Evolutionary conservation across 345 rosid species (phyloP).

Genomic region (Citrus medica): DNA sequence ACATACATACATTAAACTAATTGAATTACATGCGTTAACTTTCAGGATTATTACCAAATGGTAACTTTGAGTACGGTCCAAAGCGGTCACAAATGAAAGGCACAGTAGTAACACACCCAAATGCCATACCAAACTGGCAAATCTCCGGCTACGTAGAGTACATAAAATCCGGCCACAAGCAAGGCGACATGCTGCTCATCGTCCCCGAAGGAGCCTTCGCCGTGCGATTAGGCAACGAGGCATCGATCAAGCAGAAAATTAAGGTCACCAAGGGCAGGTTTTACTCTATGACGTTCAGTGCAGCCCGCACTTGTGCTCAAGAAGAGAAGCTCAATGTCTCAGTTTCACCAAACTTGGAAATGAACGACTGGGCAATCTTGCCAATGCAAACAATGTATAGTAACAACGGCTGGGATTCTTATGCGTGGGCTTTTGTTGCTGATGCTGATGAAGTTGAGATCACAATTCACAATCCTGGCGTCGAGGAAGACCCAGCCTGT

Average conservation of each 20-base stretch:
- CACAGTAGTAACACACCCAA: conserved; percentile 39
- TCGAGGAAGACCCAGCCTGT: conserved; percentile 72
- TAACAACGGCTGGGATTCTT: conserved; percentile 83
- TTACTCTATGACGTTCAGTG: conserved; percentile 70
- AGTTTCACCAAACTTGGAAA: conserved; percentile 42
- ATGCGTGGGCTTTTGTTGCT: conserved; percentile 72
- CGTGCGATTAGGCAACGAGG: conserved; percentile 75
- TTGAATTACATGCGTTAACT: neutral
- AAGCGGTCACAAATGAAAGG: conserved; percentile 58
- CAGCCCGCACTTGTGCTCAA: conserved; percentile 82
- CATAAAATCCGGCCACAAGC: conserved; percentile 84
- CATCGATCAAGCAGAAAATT: conserved; percentile 61
- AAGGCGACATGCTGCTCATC: conserved; percentile 78
- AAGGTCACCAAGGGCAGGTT: conserved; percentile 37
- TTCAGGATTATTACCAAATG: conserved; percentile 82
- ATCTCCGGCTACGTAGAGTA: conserved; percentile 78
- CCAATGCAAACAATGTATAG: conserved; percentile 88
- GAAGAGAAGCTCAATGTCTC: conserved; percentile 74
- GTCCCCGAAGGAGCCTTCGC: conserved; percentile 78
- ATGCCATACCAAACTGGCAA: conserved; percentile 71
- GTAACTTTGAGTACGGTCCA: conserved; percentile 76
- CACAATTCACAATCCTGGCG: conserved; percentile 70
- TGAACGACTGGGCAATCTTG: conserved; percentile 53
- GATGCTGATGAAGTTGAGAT: conserved; percentile 37
- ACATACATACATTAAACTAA: neutral